phyloP scores from a whole-genome alignment of 106 monocot species.

The Iris macrosiphon region DNA sequence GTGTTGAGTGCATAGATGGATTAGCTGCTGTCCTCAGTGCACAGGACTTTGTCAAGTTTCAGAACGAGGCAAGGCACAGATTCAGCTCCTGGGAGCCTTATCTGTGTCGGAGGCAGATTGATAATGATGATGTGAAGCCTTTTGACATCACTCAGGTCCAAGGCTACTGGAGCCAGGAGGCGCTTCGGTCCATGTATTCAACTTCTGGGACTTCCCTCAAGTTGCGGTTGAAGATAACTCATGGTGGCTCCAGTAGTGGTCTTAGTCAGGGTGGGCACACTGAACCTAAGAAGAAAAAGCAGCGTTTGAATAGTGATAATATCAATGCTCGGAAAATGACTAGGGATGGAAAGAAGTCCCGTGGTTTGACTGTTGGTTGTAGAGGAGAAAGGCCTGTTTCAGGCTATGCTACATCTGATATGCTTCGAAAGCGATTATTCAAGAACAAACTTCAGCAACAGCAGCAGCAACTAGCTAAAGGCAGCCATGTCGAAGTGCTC shows the following conservation, averaged over 20 bases:
- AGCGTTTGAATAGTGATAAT: background rate
- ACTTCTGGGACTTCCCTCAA: constrained; percentile 19
- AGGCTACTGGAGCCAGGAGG: constrained; percentile 80
- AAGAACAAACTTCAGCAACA: constrained; percentile 15
- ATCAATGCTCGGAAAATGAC: background rate
- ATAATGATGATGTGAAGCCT: constrained; percentile 52
- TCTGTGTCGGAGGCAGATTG: constrained; percentile 58
- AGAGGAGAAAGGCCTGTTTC: constrained; percentile 4
- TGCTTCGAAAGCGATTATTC: constrained; percentile 19
- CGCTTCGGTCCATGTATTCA: constrained; percentile 44
- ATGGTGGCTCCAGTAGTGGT: constrained; percentile 2
- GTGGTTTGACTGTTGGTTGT: background rate
- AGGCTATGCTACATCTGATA: background rate
- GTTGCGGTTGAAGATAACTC: constrained; percentile 27
- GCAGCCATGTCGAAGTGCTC: constrained; percentile 62
- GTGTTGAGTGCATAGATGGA: constrained; percentile 89
- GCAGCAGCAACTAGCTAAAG: constrained; percentile 25
- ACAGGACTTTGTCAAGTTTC: constrained; percentile 69
- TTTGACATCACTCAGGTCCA: constrained; percentile 64
- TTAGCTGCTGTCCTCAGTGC: constrained; percentile 53
- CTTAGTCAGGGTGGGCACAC: constrained; percentile 13
- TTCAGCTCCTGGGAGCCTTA: constrained; percentile 35
- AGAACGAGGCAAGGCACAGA: constrained; percentile 18
- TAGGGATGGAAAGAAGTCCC: constrained; percentile 5
- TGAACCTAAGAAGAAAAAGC: constrained; percentile 14